These are phyloP conservation scores for Gautieria morchelliformis DNA, from an alignment of 768 basidiomycete genomes.

Conservation along the genomic window DNA sequence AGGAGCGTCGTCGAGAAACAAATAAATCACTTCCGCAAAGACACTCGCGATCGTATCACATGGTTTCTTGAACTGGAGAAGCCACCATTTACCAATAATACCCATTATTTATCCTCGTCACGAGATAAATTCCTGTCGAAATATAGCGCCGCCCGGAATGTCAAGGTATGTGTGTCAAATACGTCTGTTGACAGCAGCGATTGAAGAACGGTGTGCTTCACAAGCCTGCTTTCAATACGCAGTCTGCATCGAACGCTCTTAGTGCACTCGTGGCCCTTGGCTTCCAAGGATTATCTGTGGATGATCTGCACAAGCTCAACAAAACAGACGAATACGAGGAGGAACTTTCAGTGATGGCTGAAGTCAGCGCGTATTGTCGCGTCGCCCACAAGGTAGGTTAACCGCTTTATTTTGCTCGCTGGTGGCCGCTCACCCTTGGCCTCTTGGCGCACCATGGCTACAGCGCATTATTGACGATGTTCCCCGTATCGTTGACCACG, in stretches of 20 bases:
- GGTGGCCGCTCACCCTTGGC: background rate
- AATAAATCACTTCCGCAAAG: background rate
- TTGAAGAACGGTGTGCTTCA: background rate
- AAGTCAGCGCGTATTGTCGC: background rate
- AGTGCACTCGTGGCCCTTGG: background rate
- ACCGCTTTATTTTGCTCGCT: background rate
- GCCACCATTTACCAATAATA: background rate
- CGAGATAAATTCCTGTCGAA: background rate
- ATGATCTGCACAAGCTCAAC: background rate
- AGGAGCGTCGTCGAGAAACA: background rate
- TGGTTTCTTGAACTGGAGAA: conserved; percentile 2
- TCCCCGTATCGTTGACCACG: background rate
- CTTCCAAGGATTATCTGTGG: background rate
- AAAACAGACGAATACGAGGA: background rate
- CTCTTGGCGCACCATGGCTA: background rate
- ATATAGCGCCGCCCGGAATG: background rate
- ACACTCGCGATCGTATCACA: background rate
- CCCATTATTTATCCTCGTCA: background rate
- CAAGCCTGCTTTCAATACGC: background rate
- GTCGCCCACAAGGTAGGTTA: background rate
- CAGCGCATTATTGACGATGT: background rate
- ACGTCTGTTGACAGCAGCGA: background rate
- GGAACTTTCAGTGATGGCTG: background rate
- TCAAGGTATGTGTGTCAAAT: background rate
- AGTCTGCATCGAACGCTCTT: background rate